Evolutionary conservation across 306 rosid species (phyloP).

Genomic region (Hippophae tibetana): DNA sequence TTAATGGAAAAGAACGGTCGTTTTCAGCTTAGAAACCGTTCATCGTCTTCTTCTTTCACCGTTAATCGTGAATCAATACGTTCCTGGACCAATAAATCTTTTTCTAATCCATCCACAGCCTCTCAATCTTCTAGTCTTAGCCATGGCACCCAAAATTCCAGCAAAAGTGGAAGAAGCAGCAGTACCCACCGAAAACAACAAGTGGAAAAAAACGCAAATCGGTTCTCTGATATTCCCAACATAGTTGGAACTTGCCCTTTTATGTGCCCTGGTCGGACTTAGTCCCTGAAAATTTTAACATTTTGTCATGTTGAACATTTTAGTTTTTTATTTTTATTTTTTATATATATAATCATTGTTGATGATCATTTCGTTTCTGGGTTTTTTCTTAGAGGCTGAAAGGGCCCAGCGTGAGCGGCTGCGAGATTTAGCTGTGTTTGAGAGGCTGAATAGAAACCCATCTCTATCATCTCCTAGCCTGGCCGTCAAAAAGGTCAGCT

Average conservation of each 20-base stretch:
- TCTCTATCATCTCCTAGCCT: conserved; percentile 54
- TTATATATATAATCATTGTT: background rate
- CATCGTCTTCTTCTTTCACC: background rate
- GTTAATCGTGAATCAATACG: background rate
- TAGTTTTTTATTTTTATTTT: background rate
- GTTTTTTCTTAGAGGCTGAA: conserved; percentile 46
- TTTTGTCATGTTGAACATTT: background rate
- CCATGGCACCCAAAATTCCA: background rate
- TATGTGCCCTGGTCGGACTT: conserved; percentile 79
- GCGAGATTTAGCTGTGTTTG: conserved; percentile 80
- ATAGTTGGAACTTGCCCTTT: conserved; percentile 59
- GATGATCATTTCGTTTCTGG: background rate
- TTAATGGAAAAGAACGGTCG: conserved; percentile 26
- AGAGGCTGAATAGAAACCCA: conserved; percentile 66
- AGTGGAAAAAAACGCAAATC: conserved; percentile 7
- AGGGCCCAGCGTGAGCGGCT: conserved; percentile 70
- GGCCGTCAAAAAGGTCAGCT: conserved; percentile 74
- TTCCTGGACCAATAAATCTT: background rate
- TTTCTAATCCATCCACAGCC: background rate
- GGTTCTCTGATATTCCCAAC: conserved; percentile 23
- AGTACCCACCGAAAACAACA: conserved; percentile 4
- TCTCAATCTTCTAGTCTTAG: background rate
- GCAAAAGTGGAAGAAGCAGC: background rate
- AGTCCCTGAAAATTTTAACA: too few species aligned
- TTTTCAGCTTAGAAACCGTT: conserved; percentile 7